Conservation (phyloP, 495 filamentous ascomycete genomes). For the Cercophora newfieldiana region DNA sequence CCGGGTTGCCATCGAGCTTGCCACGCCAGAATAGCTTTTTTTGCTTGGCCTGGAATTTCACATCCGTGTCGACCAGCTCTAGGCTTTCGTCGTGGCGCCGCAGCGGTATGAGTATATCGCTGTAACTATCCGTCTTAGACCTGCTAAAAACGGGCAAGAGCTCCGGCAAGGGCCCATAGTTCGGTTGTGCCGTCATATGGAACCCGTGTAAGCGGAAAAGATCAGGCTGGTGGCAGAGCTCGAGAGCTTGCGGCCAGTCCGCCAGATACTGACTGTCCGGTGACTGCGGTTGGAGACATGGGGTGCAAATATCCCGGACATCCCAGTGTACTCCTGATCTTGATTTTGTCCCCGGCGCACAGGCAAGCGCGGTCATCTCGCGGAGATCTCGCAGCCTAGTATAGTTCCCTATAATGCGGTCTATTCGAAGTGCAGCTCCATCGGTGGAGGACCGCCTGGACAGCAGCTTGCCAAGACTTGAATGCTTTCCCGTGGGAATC, state of each 20-base stretch:
- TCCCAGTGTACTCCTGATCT: constrained; percentile 55
- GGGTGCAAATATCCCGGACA: constrained; percentile 57
- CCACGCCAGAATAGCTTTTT: constrained; percentile 66
- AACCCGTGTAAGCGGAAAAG: constrained; percentile 72
- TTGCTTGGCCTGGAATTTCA: constrained; percentile 52
- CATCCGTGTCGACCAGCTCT: constrained; percentile 26
- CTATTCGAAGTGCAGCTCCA: background rate
- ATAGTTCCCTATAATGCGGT: background rate
- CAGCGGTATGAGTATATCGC: constrained; percentile 79
- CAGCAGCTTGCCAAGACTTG: constrained; percentile 39
- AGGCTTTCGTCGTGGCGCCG: constrained; percentile 59
- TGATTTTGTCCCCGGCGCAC: constrained; percentile 59
- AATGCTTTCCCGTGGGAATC: constrained; percentile 38
- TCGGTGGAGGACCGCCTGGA: constrained; percentile 8
- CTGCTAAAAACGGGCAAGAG: constrained; percentile 74
- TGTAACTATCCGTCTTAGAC: constrained; percentile 63
- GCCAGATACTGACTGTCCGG: constrained; percentile 63
- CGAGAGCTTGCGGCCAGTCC: constrained; percentile 63
- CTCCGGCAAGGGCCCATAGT: constrained; percentile 60
- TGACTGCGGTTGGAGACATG: constrained; percentile 66
- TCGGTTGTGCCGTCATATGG: constrained; percentile 63
- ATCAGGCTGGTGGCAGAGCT: constrained; percentile 80
- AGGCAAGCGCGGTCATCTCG: constrained; percentile 51
- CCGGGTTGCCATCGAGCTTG: constrained; percentile 31
- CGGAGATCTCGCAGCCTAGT: constrained; percentile 51